Evolutionary conservation across 2,329 filamentous ascomycete genomes (phyloP), one percentile per base, ranked within the genome.

Genomic region (Stagonosporopsis vannaccii): DNA sequence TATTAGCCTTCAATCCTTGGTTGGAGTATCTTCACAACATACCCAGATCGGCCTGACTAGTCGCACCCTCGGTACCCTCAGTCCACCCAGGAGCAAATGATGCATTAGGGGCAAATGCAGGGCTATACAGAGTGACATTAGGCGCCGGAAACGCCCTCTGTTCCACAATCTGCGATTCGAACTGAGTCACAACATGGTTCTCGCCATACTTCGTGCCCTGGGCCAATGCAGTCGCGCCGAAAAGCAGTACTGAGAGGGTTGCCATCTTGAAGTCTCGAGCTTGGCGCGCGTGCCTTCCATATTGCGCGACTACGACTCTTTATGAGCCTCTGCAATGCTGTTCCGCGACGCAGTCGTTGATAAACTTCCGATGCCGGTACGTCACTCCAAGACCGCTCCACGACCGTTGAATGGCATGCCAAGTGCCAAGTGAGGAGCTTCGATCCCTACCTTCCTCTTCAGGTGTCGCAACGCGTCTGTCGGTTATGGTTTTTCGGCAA

Each of bases 101-200:
- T 3, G 68, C 63, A 43, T 69, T 68, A 4, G 66, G 39, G 19
- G 65, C 39, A 20, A 75, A 75, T 0, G 71, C 72, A 40, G 74
- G 74, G 32, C 70, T 72, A 32, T 66, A 55, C 7, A 75, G 59
- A 12, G 67, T 69, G 3, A 64, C 62, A 51, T 71, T 70, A 3
- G 72, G 72, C 44, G 63, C 64, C 12, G 69, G 72, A 26, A 77
- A 77, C 3, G 69, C 70, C 9, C 50, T 62, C n/a, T 70, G 71
- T 51, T 76, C 71, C n/a, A 72, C 62, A 13, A 71, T 51, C 25
- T 71, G 61, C 58, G 67, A 63, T 55, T 76, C 71, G n/a, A 62
- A 56, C 11, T 61, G 61, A 4, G 70, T 59, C 5, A 43, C 35
- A 23, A 68, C 66, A 52, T 70, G 67, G 40, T 75, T 75, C 26